phyloP scores from a whole-genome alignment of 129 eudicot genomes.

The Ambrosia artemisiifolia region DNA sequence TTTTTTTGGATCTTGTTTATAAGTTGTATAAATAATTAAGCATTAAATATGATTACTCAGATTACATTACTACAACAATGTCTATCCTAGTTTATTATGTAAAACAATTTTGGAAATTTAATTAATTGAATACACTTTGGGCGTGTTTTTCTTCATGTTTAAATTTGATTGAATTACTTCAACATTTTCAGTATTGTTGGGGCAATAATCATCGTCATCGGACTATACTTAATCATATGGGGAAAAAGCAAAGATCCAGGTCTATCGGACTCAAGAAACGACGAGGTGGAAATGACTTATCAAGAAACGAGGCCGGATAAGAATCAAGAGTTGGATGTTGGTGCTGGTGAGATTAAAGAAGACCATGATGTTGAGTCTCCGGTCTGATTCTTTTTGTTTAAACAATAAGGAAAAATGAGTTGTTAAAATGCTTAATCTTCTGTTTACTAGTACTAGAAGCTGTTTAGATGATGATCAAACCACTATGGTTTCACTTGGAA shows the following conservation, averaged over 20 bases:
- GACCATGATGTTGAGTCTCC: slow-evolving; percentile 12
- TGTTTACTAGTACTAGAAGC: neutral
- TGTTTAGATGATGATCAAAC: slow-evolving; percentile 13
- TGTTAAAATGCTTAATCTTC: neutral
- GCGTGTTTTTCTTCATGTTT: neutral
- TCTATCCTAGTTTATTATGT: too few relatives aligned
- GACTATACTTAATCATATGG: slow-evolving; percentile 56
- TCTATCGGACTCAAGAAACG: slow-evolving; percentile 25
- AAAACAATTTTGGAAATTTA: too few relatives aligned
- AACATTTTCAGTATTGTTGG: slow-evolving; percentile 37
- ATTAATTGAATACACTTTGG: too few relatives aligned
- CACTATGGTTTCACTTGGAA: slow-evolving; percentile 5
- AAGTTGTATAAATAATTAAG: too few relatives aligned
- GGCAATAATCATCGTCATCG: slow-evolving; percentile 36
- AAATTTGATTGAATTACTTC: neutral
- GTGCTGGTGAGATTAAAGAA: slow-evolving; percentile 16
- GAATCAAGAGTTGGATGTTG: neutral
- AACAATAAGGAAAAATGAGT: slow-evolving; percentile 1
- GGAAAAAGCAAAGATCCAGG: slow-evolving; percentile 50
- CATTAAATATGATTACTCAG: too few relatives aligned
- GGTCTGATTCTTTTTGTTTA: slow-evolving; percentile 22
- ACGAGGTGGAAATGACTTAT: slow-evolving; percentile 15
- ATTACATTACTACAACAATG: too few relatives aligned
- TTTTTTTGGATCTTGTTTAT: too few relatives aligned
- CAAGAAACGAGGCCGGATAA: neutral